Evolutionary conservation across 352 stramenopile species (phyloP), one percentile per base, ranked within the genome.

Genomic region (Phytophthora pinifolia): DNA sequence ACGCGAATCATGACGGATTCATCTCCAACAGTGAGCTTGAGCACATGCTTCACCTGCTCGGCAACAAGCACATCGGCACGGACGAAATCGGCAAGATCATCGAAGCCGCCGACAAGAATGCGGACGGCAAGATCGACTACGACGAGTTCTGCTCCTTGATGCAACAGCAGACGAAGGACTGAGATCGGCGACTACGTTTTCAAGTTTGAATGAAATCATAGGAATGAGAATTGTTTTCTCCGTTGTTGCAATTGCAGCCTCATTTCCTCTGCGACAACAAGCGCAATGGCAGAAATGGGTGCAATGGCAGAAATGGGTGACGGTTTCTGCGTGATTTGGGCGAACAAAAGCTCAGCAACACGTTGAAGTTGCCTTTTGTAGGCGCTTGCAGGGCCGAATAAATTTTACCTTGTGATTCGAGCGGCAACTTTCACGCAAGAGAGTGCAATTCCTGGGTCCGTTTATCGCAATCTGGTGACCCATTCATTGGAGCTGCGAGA

Each of bases 101-200:
- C 22, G 44, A 76, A 29, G 62, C 71, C 0, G 84, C 90, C 0
- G 89, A 97, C 54, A 79, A 67, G 29, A 94, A 96, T 56, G 67
- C 77, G 45, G 88, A 96, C 42, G 83, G 86, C 29, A 78, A 83
- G 20, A 95, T 97, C 46, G 91, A 93, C 52, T 96, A 88, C 54
- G 39, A 82, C 0, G 89, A 97, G 55, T 97, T 97, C 37, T 77
- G 78, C 22, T 48, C 59, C 6, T 62, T 86, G 41, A 89, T 89
- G 76, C 74, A 69, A 31, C 56, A 67, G 48, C 38, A 64, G 33
- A 59, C 47, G 8, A 46, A 54, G 27, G 38, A 13, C 14, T 67
- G 36, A 54, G 10, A 29, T 13, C 22, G 6, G 22, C 17, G 20
- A 54, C 17, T 29, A n/a, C n/a, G n/a, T n/a, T n/a, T n/a, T n/a